Conservation (phyloP, 225 moss, liverwort and hornwort species). For the Straminergon stramineum region DNA sequence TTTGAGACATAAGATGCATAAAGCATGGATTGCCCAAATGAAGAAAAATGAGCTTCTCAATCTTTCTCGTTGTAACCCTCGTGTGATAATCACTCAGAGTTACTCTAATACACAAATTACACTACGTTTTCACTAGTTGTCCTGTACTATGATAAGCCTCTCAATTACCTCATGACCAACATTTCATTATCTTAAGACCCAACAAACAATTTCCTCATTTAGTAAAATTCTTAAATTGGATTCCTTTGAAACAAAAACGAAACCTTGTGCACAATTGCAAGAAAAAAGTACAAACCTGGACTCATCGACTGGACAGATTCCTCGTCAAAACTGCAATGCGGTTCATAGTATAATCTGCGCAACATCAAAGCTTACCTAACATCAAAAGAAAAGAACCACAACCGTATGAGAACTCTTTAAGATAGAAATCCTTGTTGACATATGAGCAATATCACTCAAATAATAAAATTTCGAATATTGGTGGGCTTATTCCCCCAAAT, state of each 20-base stretch:
- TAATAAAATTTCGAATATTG: background rate
- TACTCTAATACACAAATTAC: background rate
- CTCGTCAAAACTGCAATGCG: slow-evolving; percentile 42
- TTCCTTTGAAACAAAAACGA: background rate
- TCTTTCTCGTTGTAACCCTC: background rate
- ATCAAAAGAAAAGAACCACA: background rate
- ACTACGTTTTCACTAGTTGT: background rate
- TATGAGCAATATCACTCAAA: background rate
- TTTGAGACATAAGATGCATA: too few relatives aligned
- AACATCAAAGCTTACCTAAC: background rate
- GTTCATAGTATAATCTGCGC: slow-evolving; percentile 44
- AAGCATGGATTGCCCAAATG: background rate
- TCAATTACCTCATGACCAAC: background rate
- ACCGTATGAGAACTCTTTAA: background rate
- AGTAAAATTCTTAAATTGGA: background rate
- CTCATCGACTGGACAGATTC: slow-evolving; percentile 25
- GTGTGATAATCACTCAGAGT: background rate
- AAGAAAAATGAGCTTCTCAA: background rate
- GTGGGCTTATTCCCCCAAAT: background rate
- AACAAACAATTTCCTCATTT: background rate
- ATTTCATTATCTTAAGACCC: background rate
- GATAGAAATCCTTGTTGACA: background rate
- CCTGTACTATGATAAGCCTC: background rate
- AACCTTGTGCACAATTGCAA: background rate
- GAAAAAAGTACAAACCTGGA: slow-evolving; percentile 4